Evolutionary conservation across 2,329 filamentous ascomycete genomes (phyloP).

Genomic region (Pseudocercospora cruenta): DNA sequence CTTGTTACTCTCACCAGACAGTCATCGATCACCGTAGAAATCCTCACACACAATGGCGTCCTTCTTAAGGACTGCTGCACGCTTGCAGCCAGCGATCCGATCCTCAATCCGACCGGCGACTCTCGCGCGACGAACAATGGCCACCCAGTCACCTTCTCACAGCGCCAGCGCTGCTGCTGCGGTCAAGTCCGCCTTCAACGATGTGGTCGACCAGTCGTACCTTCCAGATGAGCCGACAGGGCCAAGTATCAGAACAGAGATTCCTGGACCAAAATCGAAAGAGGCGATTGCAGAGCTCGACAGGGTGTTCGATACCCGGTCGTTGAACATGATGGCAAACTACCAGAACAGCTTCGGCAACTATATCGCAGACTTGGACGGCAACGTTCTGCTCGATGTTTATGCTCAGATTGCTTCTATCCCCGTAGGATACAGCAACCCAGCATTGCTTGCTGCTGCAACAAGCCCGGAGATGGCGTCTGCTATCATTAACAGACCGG

Average conservation of each 20-base stretch:
- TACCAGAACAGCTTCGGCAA: slow-evolving; percentile 77
- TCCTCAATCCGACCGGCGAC: slow-evolving; percentile 23
- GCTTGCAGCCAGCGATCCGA: slow-evolving; percentile 36
- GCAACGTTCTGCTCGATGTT: slow-evolving; percentile 74
- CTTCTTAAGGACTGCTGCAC: slow-evolving; percentile 36
- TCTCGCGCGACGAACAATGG: slow-evolving; percentile 32
- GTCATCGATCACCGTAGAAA: neutral
- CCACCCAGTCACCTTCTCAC: slow-evolving; percentile 37
- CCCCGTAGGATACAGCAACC: slow-evolving; percentile 91
- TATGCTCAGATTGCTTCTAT: slow-evolving; percentile 94
- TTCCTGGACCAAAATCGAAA: slow-evolving; percentile 77
- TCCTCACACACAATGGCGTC: slow-evolving; percentile 36
- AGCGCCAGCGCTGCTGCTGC: slow-evolving; percentile 37
- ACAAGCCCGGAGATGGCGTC: slow-evolving; percentile 77
- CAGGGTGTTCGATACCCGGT: slow-evolving; percentile 82
- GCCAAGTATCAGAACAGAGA: slow-evolving; percentile 60
- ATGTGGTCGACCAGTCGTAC: slow-evolving; percentile 36
- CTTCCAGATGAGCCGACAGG: slow-evolving; percentile 61
- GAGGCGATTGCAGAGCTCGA: slow-evolving; percentile 70
- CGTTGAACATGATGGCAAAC: slow-evolving; percentile 80
- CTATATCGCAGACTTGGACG: slow-evolving; percentile 75
- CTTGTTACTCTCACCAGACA: neutral
- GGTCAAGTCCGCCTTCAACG: slow-evolving; percentile 28
- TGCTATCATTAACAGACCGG: slow-evolving; percentile 84
- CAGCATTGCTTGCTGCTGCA: slow-evolving; percentile 69